Evolutionary conservation across 805 yeast genomes (phyloP).

Genomic region (Monosporozyma aerobia): DNA sequence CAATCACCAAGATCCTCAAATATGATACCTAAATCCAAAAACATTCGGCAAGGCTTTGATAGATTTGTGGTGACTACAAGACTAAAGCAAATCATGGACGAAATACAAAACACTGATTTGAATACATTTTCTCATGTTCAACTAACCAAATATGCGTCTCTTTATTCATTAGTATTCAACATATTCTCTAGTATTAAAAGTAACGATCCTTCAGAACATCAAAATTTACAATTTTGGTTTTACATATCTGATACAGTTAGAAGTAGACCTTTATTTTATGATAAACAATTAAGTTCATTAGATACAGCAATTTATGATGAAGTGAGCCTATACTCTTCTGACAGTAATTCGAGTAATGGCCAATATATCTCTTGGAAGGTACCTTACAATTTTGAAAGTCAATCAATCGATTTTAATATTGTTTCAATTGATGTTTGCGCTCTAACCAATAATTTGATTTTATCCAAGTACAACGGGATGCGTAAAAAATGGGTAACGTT

Average conservation of each 20-base stretch:
- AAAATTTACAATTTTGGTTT: neutral
- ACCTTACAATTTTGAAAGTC: slow-evolving; percentile 5
- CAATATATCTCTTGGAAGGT: neutral
- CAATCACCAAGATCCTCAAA: slow-evolving; percentile 26
- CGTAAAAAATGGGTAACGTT: slow-evolving; percentile 36
- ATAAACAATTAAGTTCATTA: slow-evolving; percentile 12
- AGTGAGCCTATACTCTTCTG: slow-evolving; percentile 1
- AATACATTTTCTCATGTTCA: slow-evolving; percentile 12
- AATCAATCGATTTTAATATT: slow-evolving; percentile 21
- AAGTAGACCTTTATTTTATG: slow-evolving; percentile 18
- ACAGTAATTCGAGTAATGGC: no score
- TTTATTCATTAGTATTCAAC: slow-evolving; percentile 11
- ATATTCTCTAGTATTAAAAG: neutral
- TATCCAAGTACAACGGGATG: slow-evolving; percentile 37
- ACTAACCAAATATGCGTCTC: slow-evolving; percentile 11
- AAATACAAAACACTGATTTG: slow-evolving; percentile 11
- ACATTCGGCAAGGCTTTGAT: slow-evolving; percentile 18
- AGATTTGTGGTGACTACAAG: slow-evolving; percentile 16
- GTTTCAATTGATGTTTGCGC: slow-evolving; percentile 54
- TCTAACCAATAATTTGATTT: slow-evolving; percentile 45
- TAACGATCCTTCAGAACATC: neutral
- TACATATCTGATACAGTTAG: slow-evolving; percentile 16
- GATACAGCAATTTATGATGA: slow-evolving; percentile 10
- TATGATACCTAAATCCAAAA: slow-evolving; percentile 25
- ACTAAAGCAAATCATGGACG: slow-evolving; percentile 9